Evolutionary conservation across 139 green algal species (phyloP).

Genomic region (Dunaliella primolecta): DNA sequence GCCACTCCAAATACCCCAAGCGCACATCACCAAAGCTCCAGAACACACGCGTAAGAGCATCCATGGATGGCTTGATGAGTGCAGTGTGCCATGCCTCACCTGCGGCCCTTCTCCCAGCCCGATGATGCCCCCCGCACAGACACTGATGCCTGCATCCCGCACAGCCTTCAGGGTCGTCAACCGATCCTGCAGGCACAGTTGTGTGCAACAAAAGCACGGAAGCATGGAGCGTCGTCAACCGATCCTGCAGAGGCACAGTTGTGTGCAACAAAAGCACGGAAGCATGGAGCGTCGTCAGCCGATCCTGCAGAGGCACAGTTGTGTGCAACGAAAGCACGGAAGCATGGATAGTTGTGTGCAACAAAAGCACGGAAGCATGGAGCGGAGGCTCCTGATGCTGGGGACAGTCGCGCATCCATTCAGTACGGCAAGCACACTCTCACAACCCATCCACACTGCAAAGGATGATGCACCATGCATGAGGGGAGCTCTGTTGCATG

Average conservation of each 20-base stretch:
- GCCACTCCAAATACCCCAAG: no score
- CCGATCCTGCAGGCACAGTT: slow-evolving; percentile 62
- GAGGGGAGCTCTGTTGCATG: no score
- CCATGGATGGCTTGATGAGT: no score
- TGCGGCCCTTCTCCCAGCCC: slow-evolving; percentile 55
- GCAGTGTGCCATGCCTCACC: no score
- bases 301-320: slow-evolving; percentile 57
- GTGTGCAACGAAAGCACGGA: no score
- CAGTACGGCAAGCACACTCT: not conserved
- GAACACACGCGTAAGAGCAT: no score
- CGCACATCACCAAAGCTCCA: no score
- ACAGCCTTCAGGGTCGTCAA: slow-evolving; percentile 85
- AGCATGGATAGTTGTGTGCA: not conserved
- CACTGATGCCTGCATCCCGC: slow-evolving; percentile 88
- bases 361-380: not conserved
- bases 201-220: no score
- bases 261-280: no score
- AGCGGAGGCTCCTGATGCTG: not conserved
- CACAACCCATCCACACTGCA: no score
- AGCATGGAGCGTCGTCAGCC: slow-evolving; percentile 66
- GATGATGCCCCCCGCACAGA: slow-evolving; percentile 95
- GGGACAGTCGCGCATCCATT: not conserved
- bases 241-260: slow-evolving; percentile 57
- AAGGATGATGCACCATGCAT: no score
- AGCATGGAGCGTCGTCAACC: slow-evolving; percentile 66